These are phyloP conservation scores for Dendrostoma leiphaemia DNA, from an alignment of 2,329 filamentous ascomycete genomes.

Conservation along the genomic window DNA sequence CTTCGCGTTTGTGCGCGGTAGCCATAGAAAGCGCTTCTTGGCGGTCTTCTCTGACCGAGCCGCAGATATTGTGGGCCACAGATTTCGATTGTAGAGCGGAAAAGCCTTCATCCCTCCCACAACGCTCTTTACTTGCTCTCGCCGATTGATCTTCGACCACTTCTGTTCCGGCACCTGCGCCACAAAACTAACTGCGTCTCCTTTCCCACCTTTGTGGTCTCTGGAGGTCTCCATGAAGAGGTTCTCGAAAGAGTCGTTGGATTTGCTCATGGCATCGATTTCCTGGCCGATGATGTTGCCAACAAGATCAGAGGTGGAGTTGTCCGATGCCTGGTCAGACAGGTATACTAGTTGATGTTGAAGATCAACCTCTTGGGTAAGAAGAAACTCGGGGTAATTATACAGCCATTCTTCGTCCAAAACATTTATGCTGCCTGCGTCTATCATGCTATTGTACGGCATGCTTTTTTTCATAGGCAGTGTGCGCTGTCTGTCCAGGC, in stretches of 20 bases:
- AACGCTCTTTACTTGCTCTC: neutral
- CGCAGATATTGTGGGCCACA: neutral
- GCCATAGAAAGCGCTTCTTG: neutral
- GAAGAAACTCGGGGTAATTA: slow-evolving; percentile 20
- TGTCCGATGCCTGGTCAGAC: neutral
- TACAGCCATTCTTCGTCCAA: slow-evolving; percentile 23
- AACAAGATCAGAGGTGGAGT: neutral
- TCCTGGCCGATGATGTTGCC: neutral
- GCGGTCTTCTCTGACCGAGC: neutral
- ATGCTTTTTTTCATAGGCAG: slow-evolving; percentile 13
- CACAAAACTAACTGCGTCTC: neutral
- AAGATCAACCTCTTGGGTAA: neutral
- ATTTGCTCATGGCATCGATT: neutral
- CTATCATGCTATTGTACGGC: slow-evolving; percentile 13
- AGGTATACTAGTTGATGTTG: neutral
- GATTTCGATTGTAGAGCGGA: neutral
- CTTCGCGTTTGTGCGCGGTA: neutral
- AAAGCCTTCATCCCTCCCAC: accelerated
- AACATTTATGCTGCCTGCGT: slow-evolving; percentile 13
- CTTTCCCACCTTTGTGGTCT: too few species aligned
- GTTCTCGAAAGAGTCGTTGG: too few species aligned
- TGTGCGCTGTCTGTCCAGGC: neutral
- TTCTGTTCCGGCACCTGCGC: slow-evolving; percentile 2
- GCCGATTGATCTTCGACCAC: neutral
- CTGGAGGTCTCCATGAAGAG: too few species aligned